Evolutionary conservation across 169 alveolate genomes (phyloP), one percentile per base, ranked within the genome.

Genomic region (Neospora caninum): DNA sequence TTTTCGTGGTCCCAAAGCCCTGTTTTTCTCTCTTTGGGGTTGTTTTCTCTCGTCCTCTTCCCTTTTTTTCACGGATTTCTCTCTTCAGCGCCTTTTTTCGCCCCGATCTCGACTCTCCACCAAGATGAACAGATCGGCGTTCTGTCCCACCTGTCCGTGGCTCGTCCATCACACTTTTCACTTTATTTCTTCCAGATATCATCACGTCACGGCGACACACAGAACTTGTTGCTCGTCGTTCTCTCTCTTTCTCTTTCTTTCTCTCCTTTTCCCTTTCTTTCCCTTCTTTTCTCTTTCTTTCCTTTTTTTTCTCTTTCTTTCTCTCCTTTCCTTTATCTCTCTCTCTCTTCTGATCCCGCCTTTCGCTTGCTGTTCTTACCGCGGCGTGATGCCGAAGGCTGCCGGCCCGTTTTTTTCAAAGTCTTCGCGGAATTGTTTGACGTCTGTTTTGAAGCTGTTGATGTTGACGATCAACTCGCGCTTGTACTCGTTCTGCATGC

Each of bases 401-500:
- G 97, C 97, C 38, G 99, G 99, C 64, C 99, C 99, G 95, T 97
- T 97, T 95, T 96, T 96, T 92, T 98, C 99, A 96, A 98, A 98
- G 96, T 98, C 99, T 92, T 97, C 97, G 95, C 99, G 97, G 91
- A 98, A 97, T 53, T 97, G 98, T 69, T 96, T 94, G 20, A 97
- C 98, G 94, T 98, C 98, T 78, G 96, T 97, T 94, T 97, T 97
- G 86, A 98, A 96, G 69, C 96, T 94, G 53, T 98, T 98, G 86
- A 98, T 98, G 73, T 98, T 97, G 78, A 96, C 94, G 93, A 98
- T 98, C 95, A 98, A 96, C 84, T 97, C 97, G 93, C 97, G 96
- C 94, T 98, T 96, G 94, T 97, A 98, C 80, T 96, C 96, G 38
- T 97, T 94, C 96, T 98, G 98, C 91, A 97, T 97, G 64, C 96